Base-by-base conservation (phyloP, 2,329 filamentous ascomycete genomes). In the Arthrobotrys megalospora region DNA sequence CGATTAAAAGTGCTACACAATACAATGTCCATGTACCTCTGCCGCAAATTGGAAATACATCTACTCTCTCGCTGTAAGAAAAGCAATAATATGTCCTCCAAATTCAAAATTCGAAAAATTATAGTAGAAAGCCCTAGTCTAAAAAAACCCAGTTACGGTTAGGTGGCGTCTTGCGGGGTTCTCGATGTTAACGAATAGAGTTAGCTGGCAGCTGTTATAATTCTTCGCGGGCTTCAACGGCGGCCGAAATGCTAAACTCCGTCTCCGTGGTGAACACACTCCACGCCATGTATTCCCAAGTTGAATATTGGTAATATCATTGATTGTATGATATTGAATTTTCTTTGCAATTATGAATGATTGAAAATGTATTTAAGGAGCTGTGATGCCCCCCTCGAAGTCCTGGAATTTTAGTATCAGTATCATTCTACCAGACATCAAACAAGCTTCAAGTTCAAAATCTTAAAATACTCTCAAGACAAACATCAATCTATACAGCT, bases 331-430 rank as follows among this genome's bases (percentile, higher is more conserved):
- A 45, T 47, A 34, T n/a, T 28, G 36, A 21, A 24, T 19, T 52
- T 48, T 1, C 21, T 43, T 43, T 55, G 41, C 1, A 10, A 28
- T 41, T 58, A 11, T 36, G 16, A 8, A 14, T 1, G 21, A 16
- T 7, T 1, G 32, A 32, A 66, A 71, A 77, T 62, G 72, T 77
- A 77, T 77, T 50, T 77, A 77, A 77, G 21, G 38, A 36, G 14
- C 32, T 14, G n/a, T 50, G 28, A 16, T 16, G 11, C 24, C 34
- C 43, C 50, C 21, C 62, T 45, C 8, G 6, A n/a, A 6, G n/a
- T 43, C 24, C 10, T 16, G 4, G 34, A 62, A 19, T 36, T 58
- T 69, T 12, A 45, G 12, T 47, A 69, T 58, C 45, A 63, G 21
- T 38, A 32, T 6, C 19, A 19, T 19, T 28, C 2, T 11, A 32